These are phyloP conservation scores for Diaporthe sp. DNA, from an alignment of 2,329 filamentous ascomycete species.

Conservation along the genomic window DNA sequence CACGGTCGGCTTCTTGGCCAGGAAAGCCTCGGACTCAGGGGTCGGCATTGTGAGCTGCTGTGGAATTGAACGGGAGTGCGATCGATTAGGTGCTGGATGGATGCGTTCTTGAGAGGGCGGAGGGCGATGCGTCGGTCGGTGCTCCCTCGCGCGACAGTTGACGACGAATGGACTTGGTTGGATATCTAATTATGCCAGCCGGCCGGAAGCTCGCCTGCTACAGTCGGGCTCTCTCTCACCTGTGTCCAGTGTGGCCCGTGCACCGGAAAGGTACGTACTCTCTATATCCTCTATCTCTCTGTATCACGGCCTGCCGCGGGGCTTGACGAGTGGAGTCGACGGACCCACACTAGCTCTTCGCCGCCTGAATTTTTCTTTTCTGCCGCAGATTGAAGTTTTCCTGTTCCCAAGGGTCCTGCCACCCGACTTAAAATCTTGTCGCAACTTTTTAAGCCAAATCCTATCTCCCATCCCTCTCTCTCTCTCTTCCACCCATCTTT, in stretches of 20 bases:
- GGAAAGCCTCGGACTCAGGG: conserved; percentile 84
- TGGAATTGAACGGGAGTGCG: neutral
- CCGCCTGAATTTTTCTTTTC: conserved; percentile 26
- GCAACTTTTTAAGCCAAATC: conserved; percentile 25
- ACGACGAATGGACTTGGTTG: conserved; percentile 34
- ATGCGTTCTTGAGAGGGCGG: conserved; percentile 11
- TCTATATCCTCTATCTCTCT: neutral
- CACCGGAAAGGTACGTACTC: conserved; percentile 13
- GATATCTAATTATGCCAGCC: conserved; percentile 34
- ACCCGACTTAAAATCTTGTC: conserved; percentile 25
- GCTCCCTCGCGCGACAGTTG: conserved; percentile 26
- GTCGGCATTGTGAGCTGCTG: conserved; percentile 74
- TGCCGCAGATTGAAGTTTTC: conserved; percentile 33
- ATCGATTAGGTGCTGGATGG: conserved; percentile 1
- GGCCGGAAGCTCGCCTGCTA: conserved; percentile 16
- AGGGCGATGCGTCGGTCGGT: conserved; percentile 31
- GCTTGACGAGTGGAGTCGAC: neutral
- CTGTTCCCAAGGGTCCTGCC: conserved; percentile 38
- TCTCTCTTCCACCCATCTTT: conserved; percentile 26
- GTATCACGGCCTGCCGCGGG: conserved; percentile 30
- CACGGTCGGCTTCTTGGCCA: conserved; percentile 86
- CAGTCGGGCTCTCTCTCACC: neutral
- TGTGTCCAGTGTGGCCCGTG: conserved; percentile 26
- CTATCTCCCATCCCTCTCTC: conserved; percentile 20
- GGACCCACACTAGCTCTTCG: conserved; percentile 25